Evolutionary conservation across 345 rosid genomes (phyloP), one percentile per base, ranked within the genome.

Genomic region (Citrus reticulata): DNA sequence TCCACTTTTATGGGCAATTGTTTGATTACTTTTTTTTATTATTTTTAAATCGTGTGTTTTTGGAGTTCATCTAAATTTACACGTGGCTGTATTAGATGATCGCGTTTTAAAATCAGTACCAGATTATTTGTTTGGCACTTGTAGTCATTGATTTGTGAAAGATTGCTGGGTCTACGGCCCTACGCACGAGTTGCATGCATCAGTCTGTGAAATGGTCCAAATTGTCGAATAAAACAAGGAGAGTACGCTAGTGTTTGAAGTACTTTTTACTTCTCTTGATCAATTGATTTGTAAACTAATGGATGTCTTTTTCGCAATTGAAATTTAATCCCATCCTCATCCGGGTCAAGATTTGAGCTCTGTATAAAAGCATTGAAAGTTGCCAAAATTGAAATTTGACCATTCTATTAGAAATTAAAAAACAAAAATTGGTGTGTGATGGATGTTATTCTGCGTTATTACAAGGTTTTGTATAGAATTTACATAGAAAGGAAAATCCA

Each of bases 141-240:
- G 42, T 51, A 25, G 74, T 70, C 58, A 13, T 16, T 46, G 34
- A 32, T 32, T 32, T 32, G 73, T 25, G 54, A 25, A 30, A 9
- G 27, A 68, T 68, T 0, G 51, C 51, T 10, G 4, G 49, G 51
- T 46, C 51, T 0, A 46, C 51, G 51, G 34, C 34, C 0, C 35
- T 34, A 5, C 35, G 6, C 35, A n/a, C 32, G 11, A 7, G 49
- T 37, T 67, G 61, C 77, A 60, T 73, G 37, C 68, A 73, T 16
- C 16, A 60, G 61, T 59, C 32, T 37, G n/a, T 58, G 66, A 73
- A 59, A 10, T 59, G 54, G 67, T 73, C 77, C 55, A 73, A 37
- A 60, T 37, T 37, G 54, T 59, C 40, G 67, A 27, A 73, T 39
- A 20, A 46, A 46, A 5, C 37, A 24, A 14, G 2, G 37, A 7